Evolutionary conservation across 2,329 filamentous ascomycete genomes (phyloP).

Genomic region (Ophiostoma ulmi): DNA sequence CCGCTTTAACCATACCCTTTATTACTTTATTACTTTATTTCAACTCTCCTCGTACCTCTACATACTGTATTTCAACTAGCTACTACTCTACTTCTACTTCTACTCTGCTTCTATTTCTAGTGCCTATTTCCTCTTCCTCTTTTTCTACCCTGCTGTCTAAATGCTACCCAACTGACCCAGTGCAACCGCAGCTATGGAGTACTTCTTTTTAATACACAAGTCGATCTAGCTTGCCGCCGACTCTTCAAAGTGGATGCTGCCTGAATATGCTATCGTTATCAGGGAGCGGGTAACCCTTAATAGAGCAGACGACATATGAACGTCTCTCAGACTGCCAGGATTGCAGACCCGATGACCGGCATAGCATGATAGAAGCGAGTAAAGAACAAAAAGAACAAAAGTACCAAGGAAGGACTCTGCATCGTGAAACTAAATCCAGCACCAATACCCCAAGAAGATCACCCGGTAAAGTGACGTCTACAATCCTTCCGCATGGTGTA

Average conservation of each 20-base stretch:
- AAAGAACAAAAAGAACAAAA: not conserved
- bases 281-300: not conserved
- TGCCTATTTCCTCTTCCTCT: not conserved
- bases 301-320: not conserved
- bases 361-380: not conserved
- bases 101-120: not conserved
- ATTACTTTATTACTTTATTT: not conserved
- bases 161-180: not conserved
- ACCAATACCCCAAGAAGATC: not conserved
- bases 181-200: not conserved
- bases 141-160: not conserved
- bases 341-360: not conserved
- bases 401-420: not conserved
- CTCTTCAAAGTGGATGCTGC: not conserved
- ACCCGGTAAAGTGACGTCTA: conserved; percentile 8
- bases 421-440: not conserved
- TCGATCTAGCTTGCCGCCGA: conserved; percentile 5
- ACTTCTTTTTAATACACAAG: not conserved
- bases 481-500: not conserved
- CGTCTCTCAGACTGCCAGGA: not conserved
- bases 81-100: no score
- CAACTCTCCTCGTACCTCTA: not conserved
- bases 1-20: not conserved
- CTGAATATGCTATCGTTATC: conserved; percentile 4
- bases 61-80: no score